Evolutionary conservation across 805 yeast genomes (phyloP), one percentile per base, ranked within the genome.

Genomic region (Starmera pachycereana): DNA sequence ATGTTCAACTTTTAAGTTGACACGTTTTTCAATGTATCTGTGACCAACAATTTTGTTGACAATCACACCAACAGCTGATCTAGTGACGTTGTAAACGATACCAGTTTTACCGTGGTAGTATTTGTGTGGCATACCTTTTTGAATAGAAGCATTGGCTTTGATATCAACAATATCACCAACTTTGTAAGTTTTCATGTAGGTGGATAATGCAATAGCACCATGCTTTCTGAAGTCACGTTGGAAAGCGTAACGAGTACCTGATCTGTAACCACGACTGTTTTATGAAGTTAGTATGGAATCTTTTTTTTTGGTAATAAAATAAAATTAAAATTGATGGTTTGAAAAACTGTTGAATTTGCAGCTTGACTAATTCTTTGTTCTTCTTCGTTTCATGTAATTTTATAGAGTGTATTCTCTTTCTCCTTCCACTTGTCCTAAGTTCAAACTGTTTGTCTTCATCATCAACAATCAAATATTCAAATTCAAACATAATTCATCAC

Each of bases 101-200:
- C 98, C 98, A 57, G 98, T 92, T 82, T 89, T 92, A 75, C 98
- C 98, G 81, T 92, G 97, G 96, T 92, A 92, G 84, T 78, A 89
- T 79, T 92, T 92, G 88, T 87, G 96, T 71, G 98, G 98, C 96
- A 92, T 87, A 86, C 97, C 97, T 83, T 90, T 89, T 71, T 92
- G 97, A 79, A 89, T 78, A 58, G 98, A 78, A 80, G 96, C 96
- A 71, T 92, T 92, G 71, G 94, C 98, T 77, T 86, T 90, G 79
- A 92, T 89, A 74, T 92, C 98, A 65, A 92, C 98, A 62, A 92
- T 90, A 72, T 92, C 98, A 66, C 98, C 98, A 63, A 92, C 97
- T 74, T 80, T 88, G 95, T 92, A 92, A 68, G 79, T 74, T 83
- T 86, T 88, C 78, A 92, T 74, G 92, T 90, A 92, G 68, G 95